Base-by-base conservation (phyloP, 768 basidiomycete species). In the Leccinum sublutescens region DNA sequence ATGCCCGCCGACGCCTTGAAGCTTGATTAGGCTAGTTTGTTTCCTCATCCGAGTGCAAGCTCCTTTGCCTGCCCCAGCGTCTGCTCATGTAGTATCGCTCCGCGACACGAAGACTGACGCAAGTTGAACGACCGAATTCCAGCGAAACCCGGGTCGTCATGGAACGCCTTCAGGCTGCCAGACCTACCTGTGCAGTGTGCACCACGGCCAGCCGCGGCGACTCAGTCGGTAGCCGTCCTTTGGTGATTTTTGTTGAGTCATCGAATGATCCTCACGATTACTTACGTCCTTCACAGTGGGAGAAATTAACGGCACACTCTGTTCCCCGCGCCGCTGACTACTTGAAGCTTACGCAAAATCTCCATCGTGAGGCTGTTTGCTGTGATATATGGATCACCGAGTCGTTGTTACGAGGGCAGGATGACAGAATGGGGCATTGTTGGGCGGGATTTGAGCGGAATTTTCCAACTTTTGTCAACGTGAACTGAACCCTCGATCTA, bases 101-200 rank as follows among this genome's bases (percentile, higher is more conserved):
- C 38, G 10, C n/a, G 40, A 55, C 15, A 29, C 56, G 54, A 56
- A 53, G 31, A 45, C 61, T n/a, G 19, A 27, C 25, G 48, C 48
- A 14, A 49, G 48, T 31, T 27, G 17, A n/a, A 50, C 29, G 29
- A 50, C n/a, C 17, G 27, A 29, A 29, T 27, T 50, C n/a, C 29
- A 50, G 50, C 17, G 29, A 50, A 15, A 50, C 27, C 9, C 9
- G n/a, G 40, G 40, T n/a, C n/a, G 40, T n/a, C 17, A 40, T n/a
- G n/a, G n/a, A n/a, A n/a, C 17, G 8, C 38, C 40, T 43, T 43
- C 40, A 40, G 17, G 38, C 17, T 40, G 9, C 17, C 3, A 3
- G 38, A 10, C 38, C 40, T 4, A n/a, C n/a, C n/a, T n/a, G 40
- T 43, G 38, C 38, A 38, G 17, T 17, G 38, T 38, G 40, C 40